Percentiles rank a stretch among this genome's conserved stretches.
Conservation (phyloP, 352 stramenopile genomes). For the Globisporangium spiculum region DNA sequence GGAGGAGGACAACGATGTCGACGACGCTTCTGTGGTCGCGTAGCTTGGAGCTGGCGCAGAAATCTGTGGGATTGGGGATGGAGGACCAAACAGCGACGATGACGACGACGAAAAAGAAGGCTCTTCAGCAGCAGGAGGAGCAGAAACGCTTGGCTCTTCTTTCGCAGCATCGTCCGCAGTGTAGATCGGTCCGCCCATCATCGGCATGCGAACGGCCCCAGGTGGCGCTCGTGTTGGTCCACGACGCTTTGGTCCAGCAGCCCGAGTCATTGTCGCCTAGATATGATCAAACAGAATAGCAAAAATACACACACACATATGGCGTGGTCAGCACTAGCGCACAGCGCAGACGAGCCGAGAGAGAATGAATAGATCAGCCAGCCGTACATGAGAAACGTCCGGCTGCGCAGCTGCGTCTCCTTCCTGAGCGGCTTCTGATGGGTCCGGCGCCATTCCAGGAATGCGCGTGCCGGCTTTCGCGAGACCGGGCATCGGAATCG, state of each 20-base stretch:
- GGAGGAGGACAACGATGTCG: background rate
- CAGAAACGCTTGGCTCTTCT: background rate
- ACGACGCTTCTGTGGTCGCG: background rate
- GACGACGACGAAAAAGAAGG: constrained; percentile 3
- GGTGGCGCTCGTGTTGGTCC: constrained; percentile 60
- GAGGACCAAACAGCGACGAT: constrained; percentile 16
- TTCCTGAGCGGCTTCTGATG: constrained; percentile 21
- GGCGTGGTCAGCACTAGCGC: background rate
- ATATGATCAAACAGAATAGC: background rate
- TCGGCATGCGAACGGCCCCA: constrained; percentile 59
- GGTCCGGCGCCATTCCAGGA: constrained; percentile 49
- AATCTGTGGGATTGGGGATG: background rate
- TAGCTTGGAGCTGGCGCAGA: constrained; percentile 2
- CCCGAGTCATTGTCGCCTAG: constrained; percentile 75
- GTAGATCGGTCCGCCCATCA: constrained; percentile 29
- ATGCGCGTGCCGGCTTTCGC: constrained; percentile 64
- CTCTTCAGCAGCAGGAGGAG: background rate
- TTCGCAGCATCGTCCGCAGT: background rate
- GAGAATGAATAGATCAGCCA: background rate
- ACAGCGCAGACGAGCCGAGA: background rate
- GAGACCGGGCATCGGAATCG: constrained; percentile 81
- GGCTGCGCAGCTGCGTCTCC: constrained; percentile 28
- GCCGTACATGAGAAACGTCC: constrained; percentile 66
- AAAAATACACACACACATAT: background rate
- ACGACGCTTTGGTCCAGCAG: constrained; percentile 71